Evolutionary conservation across 805 yeast species (phyloP).

Genomic region (Kodamaea kakaduensis): DNA sequence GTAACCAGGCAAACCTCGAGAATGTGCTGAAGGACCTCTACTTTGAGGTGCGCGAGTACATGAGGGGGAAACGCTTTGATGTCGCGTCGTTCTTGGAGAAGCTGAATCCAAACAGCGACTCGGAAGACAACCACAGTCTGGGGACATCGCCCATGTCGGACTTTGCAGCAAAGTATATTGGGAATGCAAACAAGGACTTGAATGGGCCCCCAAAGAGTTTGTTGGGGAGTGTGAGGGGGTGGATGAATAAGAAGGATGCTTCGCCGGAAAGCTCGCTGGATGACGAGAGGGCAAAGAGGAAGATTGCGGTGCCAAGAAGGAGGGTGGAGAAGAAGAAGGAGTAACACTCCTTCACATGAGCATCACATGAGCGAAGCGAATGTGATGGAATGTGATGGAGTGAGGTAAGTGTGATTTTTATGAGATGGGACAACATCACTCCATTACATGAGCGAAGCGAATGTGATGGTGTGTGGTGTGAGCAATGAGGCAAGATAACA

Average conservation of each 20-base stretch:
- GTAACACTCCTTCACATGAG: no score
- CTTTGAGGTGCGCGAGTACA: slow-evolving; percentile 75
- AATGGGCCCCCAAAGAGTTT: slow-evolving; percentile 29
- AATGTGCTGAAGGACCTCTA: slow-evolving; percentile 78
- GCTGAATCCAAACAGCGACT: slow-evolving; percentile 20
- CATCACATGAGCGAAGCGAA: no score
- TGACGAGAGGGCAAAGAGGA: slow-evolving; percentile 10
- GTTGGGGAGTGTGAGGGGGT: slow-evolving; percentile 39
- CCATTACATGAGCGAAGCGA: no score
- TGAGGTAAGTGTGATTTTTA: no score
- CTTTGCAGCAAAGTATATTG: slow-evolving; percentile 61
- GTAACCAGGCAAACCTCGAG: slow-evolving; percentile 63
- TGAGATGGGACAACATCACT: no score
- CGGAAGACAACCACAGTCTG: slow-evolving; percentile 26
- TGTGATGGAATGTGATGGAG: no score
- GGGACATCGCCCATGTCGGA: slow-evolving; percentile 55
- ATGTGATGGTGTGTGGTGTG: no score
- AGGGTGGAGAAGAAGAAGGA: slow-evolving; percentile 4
- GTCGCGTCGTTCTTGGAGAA: slow-evolving; percentile 25
- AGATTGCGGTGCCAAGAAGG: slow-evolving; percentile 7
- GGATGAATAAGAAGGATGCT: slow-evolving; percentile 35
- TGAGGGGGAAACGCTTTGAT: slow-evolving; percentile 45
- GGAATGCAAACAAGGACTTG: slow-evolving; percentile 44
- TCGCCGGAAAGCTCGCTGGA: slow-evolving; percentile 7
- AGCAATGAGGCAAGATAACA: no score